Percentiles rank a stretch among this genome's conserved stretches.
These are phyloP conservation scores for Hansfordia pulvinata DNA, from an alignment of 2,329 filamentous ascomycete genomes.

Conservation along the genomic window DNA sequence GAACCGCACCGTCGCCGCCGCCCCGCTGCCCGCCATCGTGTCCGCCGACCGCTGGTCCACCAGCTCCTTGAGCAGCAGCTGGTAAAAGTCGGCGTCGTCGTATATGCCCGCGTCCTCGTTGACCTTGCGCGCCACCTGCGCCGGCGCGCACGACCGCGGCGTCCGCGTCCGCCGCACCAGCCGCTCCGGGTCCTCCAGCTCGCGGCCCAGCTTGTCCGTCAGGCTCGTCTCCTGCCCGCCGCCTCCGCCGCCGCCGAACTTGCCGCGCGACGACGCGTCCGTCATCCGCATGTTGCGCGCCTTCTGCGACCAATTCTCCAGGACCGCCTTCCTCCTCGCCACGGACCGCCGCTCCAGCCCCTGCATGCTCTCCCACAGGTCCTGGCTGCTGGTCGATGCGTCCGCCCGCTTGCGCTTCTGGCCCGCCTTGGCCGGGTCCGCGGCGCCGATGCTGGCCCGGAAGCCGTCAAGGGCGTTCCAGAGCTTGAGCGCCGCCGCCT, in stretches of 20 bases:
- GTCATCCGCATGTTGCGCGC: constrained; percentile 48
- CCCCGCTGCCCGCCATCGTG: constrained; percentile 29
- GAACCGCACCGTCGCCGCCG: constrained; percentile 44
- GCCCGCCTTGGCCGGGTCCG: constrained; percentile 22
- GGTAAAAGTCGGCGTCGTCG: constrained; percentile 93
- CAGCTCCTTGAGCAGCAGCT: constrained; percentile 80
- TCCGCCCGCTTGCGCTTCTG: constrained; percentile 30
- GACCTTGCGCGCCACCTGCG: constrained; percentile 46
- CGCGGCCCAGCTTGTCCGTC: constrained; percentile 53
- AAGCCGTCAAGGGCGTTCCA: constrained; percentile 70
- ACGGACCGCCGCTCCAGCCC: constrained; percentile 45
- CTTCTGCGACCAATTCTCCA: constrained; percentile 87
- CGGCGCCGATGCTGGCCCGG: constrained; percentile 43
- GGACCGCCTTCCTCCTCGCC: constrained; percentile 51
- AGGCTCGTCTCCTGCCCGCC: constrained; percentile 42
- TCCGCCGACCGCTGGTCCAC: constrained; percentile 77
- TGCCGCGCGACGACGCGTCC: constrained; percentile 32
- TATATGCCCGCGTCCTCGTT: constrained; percentile 55
- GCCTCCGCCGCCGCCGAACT: constrained; percentile 37
- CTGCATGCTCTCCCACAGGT: constrained; percentile 62
- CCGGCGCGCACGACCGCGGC: constrained; percentile 63
- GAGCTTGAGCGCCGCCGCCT: constrained; percentile 72
- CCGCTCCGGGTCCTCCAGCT: constrained; percentile 52
- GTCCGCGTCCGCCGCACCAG: constrained; percentile 56
- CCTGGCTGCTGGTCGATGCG: constrained; percentile 41